A percentile compares a stretch with the other conserved stretches of the same genome.
phyloP scores from a whole-genome alignment of 1,284 basidiomycete genomes.

The Gomphus bonarii region DNA sequence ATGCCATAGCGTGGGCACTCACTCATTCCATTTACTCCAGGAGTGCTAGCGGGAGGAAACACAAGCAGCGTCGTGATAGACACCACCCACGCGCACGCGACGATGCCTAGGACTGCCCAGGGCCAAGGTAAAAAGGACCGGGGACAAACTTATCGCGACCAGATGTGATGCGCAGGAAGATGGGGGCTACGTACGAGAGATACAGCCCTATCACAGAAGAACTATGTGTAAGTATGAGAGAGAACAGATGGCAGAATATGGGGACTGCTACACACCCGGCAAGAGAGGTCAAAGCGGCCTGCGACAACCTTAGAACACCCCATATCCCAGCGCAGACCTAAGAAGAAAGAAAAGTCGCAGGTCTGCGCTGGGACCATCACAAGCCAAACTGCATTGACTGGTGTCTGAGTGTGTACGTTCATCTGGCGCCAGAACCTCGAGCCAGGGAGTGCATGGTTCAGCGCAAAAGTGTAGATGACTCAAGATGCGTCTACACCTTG shows the following conservation, averaged over 20 bases:
- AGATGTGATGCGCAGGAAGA: constrained; percentile 59
- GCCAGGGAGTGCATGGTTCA: constrained; percentile 63
- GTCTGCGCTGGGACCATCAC: too few relatives aligned
- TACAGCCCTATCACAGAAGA: constrained; percentile 64
- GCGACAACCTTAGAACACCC: constrained; percentile 56
- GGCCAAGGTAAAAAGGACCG: constrained; percentile 51
- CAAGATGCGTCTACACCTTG: constrained; percentile 69
- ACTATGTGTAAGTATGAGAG: too few relatives aligned
- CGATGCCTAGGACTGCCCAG: constrained; percentile 48
- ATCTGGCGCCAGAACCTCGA: constrained; percentile 58
- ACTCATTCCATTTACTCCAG: constrained; percentile 45
- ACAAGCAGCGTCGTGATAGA: constrained; percentile 53
- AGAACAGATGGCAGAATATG: too few relatives aligned
- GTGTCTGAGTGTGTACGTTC: constrained; percentile 48
- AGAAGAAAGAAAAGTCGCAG: too few relatives aligned
- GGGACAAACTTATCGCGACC: constrained; percentile 45
- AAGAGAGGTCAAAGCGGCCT: constrained; percentile 50
- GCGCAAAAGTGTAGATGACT: too few relatives aligned
- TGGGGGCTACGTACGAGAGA: constrained; percentile 53
- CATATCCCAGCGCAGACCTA: constrained; percentile 36
- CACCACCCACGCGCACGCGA: constrained; percentile 55
- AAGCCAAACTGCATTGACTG: constrained; percentile 66
- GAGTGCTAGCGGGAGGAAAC: constrained; percentile 40
- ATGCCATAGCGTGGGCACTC: too few relatives aligned
- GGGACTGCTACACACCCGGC: constrained; percentile 42